Conservation (phyloP, 352 stramenopile genomes). For the Peronospora tabacina region DNA sequence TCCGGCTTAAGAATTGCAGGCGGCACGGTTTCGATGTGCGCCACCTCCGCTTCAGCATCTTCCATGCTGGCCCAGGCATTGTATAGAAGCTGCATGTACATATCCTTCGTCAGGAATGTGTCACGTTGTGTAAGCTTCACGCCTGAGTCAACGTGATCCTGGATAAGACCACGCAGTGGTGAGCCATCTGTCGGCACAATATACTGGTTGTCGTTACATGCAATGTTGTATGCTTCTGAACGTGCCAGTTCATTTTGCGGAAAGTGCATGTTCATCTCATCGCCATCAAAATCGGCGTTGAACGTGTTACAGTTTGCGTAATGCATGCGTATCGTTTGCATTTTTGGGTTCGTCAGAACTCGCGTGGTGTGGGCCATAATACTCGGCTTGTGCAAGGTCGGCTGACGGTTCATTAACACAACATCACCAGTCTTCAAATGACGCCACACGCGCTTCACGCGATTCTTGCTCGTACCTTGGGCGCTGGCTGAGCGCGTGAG, state of each 20-base stretch:
- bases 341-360: constrained; percentile 93
- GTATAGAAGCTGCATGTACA: constrained; percentile 98
- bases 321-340: constrained; percentile 99
- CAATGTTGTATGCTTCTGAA: constrained; percentile 97
- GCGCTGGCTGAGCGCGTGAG: constrained; percentile 84
- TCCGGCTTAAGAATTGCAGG: constrained; percentile 96
- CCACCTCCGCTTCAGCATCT: constrained; percentile 78
- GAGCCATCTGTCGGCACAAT: constrained; percentile 96
- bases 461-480: constrained; percentile 74
- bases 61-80: constrained; percentile 93
- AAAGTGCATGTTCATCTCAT: constrained; percentile 99
- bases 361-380: constrained; percentile 99
- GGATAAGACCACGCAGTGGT: constrained; percentile 97
- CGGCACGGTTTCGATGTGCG: constrained; percentile 92
- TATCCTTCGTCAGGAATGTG: constrained; percentile 96
- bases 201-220: constrained; percentile 97
- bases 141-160: constrained; percentile 98
- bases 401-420: constrained; percentile 99
- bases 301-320: constrained; percentile 99
- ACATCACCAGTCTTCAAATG: constrained; percentile 97
- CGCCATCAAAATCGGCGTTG: constrained; percentile 99
- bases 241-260: constrained; percentile 97
- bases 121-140: constrained; percentile 98
- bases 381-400: constrained; percentile 99
- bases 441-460: constrained; percentile 94